phyloP scores from a whole-genome alignment of 106 monocot genomes.

The Dendrobium chrysotoxum region DNA sequence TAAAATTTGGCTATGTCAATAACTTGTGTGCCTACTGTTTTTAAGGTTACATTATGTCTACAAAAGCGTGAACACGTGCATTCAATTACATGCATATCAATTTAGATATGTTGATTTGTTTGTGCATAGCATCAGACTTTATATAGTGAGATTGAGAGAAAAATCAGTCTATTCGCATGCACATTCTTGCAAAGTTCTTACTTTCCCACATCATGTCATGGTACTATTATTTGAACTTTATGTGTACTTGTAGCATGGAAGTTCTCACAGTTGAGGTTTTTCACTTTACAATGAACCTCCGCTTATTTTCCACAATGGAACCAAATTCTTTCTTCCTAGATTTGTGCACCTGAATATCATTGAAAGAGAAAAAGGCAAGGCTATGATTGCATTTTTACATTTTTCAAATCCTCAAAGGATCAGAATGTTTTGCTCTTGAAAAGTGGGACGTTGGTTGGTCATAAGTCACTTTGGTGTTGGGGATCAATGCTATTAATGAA shows the following conservation, averaged over 20 bases:
- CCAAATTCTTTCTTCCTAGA: not conserved
- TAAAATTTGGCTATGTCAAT: not conserved
- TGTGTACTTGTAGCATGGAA: not conserved
- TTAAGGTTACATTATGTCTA: not conserved
- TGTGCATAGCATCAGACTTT: not conserved
- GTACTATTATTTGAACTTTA: not conserved
- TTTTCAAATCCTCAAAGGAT: not conserved
- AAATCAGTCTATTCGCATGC: not conserved
- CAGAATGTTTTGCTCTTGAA: not conserved
- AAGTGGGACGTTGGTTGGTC: not conserved
- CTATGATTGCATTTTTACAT: not conserved
- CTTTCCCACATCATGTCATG: not conserved
- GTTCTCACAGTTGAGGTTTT: not conserved
- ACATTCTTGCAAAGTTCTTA: not conserved
- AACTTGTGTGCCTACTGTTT: not conserved
- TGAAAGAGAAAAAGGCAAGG: not conserved
- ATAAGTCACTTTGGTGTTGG: not conserved
- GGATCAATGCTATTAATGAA: not conserved
- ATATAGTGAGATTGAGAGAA: not conserved
- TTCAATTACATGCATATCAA: not conserved
- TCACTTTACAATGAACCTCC: not conserved
- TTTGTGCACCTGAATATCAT: not conserved
- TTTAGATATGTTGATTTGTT: not conserved
- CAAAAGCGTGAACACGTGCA: not conserved
- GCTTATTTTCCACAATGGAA: not conserved